Base-by-base conservation (phyloP, 306 rosid genomes). In the Oemleria cerasiformis region DNA sequence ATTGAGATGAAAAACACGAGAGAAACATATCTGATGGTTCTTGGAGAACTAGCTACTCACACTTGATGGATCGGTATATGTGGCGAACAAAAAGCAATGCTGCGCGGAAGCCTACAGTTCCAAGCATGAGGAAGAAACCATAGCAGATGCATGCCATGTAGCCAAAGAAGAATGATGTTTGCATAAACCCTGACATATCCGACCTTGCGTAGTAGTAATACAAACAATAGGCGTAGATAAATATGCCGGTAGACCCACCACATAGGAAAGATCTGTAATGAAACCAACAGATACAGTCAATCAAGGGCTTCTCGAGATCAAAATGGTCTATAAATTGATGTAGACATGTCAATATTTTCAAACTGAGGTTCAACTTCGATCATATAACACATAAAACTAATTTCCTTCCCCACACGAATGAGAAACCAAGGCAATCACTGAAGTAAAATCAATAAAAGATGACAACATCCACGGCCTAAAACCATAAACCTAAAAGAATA, bases 111-210 rank as follows among this genome's bases (percentile, higher is more conserved):
- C 92, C 89, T n/a, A 87, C 86, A 14, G 80, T 70, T 68, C 92
- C 92, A 38, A 87, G 89, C 92, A 87, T 87, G 70, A 87, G 85
- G 84, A 85, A 87, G 87, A 87, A 83, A 59, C 89, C 92, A 64
- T 85, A 87, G 86, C 92, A 83, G 72, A 87, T 80, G 70, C 89
- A 82, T 44, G 89, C 89, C 92, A 87, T 87, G 89, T 85, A 87
- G 8, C 92, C 92, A 11, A 87, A 85, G 87, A 87, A 87, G 74
- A 87, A 87, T 0, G 92, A 84, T 13, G 89, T 83, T 78, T 87
- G 92, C 92, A 87, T 83, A 56, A 85, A 85, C 19, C 88, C 92
- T 0, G 92, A 87, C 92, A 85, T 85, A 40, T 87, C 89, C 0
- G 92, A 87, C 38, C 87, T 82, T 7, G 86, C 86, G 10, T 85